Base-by-base conservation (phyloP, 805 yeast species). In the Metschnikowia amazonensis region DNA sequence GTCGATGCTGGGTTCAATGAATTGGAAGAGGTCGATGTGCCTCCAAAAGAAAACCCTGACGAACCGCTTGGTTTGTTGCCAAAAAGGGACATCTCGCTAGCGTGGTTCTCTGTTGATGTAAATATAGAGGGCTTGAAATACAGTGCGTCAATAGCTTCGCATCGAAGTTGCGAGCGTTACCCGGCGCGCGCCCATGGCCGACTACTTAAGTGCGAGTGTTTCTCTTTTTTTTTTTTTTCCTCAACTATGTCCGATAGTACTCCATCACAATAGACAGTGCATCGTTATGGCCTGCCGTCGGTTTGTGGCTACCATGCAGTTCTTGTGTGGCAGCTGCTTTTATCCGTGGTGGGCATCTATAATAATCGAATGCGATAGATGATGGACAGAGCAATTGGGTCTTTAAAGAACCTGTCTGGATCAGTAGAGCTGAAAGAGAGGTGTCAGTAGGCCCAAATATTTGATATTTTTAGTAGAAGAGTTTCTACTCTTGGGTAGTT, bases 251-350 rank as follows among this genome's bases (percentile, higher is more conserved):
- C 83, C 83, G 76, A 79, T 78, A 75, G 72, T 73, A 62, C 69
- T 76, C 84, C 84, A 71, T 77, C 81, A 73, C 81, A 65, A 60
- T 65, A 80, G 86, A 80, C 86, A 80, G 86, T 80, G 79, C 84
- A 68, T 60, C 62, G 56, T 46, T 62, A 64, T 65, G 65, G 59
- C 51, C 57, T 43, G 50, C 48, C 41, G 45, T 40, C 28, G 46
- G 49, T 51, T 46, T 43, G 56, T 44, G 53, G 45, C 29, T 44
- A 45, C 51, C 49, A 47, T 49, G 47, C 71, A 65, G 72, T 66
- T 65, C 55, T 67, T 68, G 71, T 46, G 17, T 42, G 42, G 35
- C 44, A 29, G 38, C 47, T 40, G 36, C 54, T 47, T 46, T 42
- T 32, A 47, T 35, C 44, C 16, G 43, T 21, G 25, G 39, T 64